Conservation (phyloP, 2,329 filamentous ascomycete species). For the Penicillium sp. region DNA sequence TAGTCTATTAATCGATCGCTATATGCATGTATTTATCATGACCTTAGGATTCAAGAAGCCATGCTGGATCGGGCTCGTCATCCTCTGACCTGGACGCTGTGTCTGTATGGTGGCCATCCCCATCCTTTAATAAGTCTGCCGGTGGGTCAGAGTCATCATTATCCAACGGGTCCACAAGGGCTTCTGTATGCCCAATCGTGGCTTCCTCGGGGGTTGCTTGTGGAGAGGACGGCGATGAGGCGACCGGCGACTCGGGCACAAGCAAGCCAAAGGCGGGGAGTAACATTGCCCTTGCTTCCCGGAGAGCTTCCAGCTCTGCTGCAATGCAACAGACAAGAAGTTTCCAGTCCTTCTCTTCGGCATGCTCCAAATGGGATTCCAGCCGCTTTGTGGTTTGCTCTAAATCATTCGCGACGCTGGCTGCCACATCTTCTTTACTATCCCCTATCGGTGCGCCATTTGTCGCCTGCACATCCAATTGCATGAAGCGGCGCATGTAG, state of each 20-base stretch:
- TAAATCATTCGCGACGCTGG: constrained; percentile 47
- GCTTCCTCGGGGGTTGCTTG: not conserved
- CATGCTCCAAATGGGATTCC: constrained; percentile 51
- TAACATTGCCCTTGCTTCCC: constrained; percentile 41
- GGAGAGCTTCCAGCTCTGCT: constrained; percentile 60
- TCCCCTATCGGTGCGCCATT: constrained; percentile 10
- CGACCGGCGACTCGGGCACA: constrained; percentile 17
- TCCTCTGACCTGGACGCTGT: constrained; percentile 35
- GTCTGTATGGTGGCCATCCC: constrained; percentile 20
- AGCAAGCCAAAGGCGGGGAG: constrained; percentile 33
- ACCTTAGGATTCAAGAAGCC: constrained; percentile 34
- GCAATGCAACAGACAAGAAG: constrained; percentile 63
- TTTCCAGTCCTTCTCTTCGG: constrained; percentile 59
- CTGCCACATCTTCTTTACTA: constrained; percentile 26
- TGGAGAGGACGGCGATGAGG: constrained; percentile 5
- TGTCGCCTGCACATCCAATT: constrained; percentile 22
- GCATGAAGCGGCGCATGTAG: constrained; percentile 35
- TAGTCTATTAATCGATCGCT: not conserved
- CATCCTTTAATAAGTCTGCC: constrained; percentile 37
- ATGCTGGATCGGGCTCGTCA: constrained; percentile 47
- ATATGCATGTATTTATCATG: not conserved
- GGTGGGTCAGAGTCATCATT: constrained; percentile 38
- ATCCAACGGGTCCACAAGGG: constrained; percentile 20
- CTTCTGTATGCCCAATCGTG: constrained; percentile 5
- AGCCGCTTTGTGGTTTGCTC: constrained; percentile 48